phyloP scores from a whole-genome alignment of 768 basidiomycete genomes.

The Boletus huronensis region DNA sequence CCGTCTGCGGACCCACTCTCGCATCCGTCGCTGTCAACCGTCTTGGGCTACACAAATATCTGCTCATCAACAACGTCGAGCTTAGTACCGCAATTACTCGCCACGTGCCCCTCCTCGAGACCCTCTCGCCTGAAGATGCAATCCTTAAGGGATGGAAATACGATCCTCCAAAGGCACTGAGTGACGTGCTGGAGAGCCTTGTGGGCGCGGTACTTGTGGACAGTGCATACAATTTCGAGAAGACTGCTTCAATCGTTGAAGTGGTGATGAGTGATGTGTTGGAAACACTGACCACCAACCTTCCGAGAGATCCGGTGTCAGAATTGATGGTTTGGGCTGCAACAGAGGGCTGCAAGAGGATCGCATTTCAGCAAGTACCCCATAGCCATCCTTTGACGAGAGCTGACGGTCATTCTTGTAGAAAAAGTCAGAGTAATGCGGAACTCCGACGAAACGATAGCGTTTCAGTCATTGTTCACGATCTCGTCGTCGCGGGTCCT shows the following conservation, averaged over 20 bases:
- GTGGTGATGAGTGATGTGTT: conserved; percentile 66
- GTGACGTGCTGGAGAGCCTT: conserved; percentile 83
- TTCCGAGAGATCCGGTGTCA: conserved; percentile 70
- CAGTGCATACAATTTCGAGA: conserved; percentile 69
- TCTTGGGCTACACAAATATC: conserved; percentile 63
- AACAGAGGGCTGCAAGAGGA: conserved; percentile 50
- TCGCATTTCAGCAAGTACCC: conserved; percentile 44
- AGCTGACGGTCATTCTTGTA: conserved; percentile 14
- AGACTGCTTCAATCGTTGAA: conserved; percentile 57
- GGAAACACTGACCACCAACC: conserved; percentile 50
- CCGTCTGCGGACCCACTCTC: conserved; percentile 71
- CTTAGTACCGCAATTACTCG: conserved; percentile 61
- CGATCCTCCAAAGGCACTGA: conserved; percentile 81
- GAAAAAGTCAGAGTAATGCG: conserved; percentile 43
- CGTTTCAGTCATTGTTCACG: conserved; percentile 60
- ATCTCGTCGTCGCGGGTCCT: conserved; percentile 52
- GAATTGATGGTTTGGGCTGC: conserved; percentile 68
- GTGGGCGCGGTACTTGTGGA: conserved; percentile 84
- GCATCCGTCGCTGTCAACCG: conserved; percentile 64
- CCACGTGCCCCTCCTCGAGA: conserved; percentile 57
- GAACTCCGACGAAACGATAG: conserved; percentile 47
- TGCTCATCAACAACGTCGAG: conserved; percentile 67
- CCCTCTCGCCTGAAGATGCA: conserved; percentile 55
- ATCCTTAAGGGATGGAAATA: conserved; percentile 73
- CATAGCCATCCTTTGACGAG: background rate